Evolutionary conservation across 352 stramenopile genomes (phyloP).

Genomic region (Globisporangium echinulatum): DNA sequence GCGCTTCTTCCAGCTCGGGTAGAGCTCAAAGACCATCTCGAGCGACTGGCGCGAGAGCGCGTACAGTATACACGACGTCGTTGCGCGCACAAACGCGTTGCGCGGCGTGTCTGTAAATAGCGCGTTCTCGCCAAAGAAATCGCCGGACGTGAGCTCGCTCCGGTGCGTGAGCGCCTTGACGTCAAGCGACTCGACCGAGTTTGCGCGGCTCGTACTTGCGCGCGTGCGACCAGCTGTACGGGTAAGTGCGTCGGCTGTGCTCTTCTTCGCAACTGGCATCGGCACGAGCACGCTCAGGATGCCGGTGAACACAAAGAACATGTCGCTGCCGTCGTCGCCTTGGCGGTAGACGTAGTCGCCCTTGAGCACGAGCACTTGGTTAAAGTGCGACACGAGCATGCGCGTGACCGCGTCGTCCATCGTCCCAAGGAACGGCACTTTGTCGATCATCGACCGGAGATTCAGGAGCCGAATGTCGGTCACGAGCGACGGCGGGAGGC

Average conservation of each 20-base stretch:
- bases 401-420: slow-evolving; percentile 44
- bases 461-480: slow-evolving; percentile 46
- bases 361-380: slow-evolving; percentile 30
- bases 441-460: slow-evolving; percentile 42
- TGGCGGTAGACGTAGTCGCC: slow-evolving; percentile 37
- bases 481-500: slow-evolving; percentile 40
- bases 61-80: slow-evolving; percentile 46
- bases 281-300: slow-evolving; percentile 32
- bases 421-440: slow-evolving; percentile 42
- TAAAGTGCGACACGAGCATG: slow-evolving; percentile 47
- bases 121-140: slow-evolving; percentile 36
- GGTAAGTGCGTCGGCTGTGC: background rate
- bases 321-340: slow-evolving; percentile 44
- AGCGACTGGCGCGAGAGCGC: slow-evolving; percentile 32
- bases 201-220: background rate
- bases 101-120: slow-evolving; percentile 31
- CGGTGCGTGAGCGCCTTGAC: slow-evolving; percentile 19
- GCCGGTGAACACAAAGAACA: slow-evolving; percentile 55
- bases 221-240: background rate
- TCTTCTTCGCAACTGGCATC: background rate
- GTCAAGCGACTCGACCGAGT: slow-evolving; percentile 1
- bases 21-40: slow-evolving; percentile 43
- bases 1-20: slow-evolving; percentile 40
- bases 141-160: slow-evolving; percentile 27
- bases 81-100: slow-evolving; percentile 30